These are phyloP conservation scores for Medicago ruthenica DNA, from an alignment of 306 rosid genomes.

Conservation along the genomic window DNA sequence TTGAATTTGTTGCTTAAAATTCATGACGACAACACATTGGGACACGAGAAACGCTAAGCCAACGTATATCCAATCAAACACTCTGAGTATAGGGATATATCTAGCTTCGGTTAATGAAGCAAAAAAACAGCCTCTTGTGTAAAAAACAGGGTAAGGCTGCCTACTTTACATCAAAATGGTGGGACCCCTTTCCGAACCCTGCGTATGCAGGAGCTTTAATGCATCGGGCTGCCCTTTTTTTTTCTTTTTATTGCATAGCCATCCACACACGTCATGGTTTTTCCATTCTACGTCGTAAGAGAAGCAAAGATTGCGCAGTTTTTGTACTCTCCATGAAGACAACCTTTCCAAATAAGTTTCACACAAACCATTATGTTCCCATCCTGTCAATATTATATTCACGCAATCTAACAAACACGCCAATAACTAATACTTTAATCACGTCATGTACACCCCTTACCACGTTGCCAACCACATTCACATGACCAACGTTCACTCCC, in stretches of 20 bases:
- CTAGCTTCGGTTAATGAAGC: neutral
- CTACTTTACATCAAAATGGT: too few relatives aligned
- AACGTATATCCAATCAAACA: neutral
- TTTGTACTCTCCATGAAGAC: constrained; percentile 34
- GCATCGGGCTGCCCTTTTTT: too few relatives aligned
- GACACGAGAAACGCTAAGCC: neutral
- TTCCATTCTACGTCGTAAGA: constrained; percentile 29
- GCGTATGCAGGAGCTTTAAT: too few relatives aligned
- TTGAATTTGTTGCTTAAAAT: neutral
- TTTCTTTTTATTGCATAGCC: neutral
- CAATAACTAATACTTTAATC: neutral
- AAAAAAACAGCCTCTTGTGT: too few relatives aligned
- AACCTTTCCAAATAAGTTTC: constrained; percentile 13
- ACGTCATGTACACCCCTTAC: constrained; percentile 27
- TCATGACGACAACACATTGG: neutral
- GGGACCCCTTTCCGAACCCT: too few relatives aligned
- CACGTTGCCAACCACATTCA: constrained; percentile 51
- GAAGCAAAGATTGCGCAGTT: constrained; percentile 21
- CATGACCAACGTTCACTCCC: constrained; percentile 65
- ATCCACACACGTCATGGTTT: neutral
- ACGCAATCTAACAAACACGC: constrained; percentile 24
- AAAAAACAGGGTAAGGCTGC: too few relatives aligned
- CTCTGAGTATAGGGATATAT: neutral
- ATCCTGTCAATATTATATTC: neutral
- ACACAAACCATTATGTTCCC: constrained; percentile 30